Conservation (phyloP, 495 filamentous ascomycete species). For the Neurospora sp. region DNA sequence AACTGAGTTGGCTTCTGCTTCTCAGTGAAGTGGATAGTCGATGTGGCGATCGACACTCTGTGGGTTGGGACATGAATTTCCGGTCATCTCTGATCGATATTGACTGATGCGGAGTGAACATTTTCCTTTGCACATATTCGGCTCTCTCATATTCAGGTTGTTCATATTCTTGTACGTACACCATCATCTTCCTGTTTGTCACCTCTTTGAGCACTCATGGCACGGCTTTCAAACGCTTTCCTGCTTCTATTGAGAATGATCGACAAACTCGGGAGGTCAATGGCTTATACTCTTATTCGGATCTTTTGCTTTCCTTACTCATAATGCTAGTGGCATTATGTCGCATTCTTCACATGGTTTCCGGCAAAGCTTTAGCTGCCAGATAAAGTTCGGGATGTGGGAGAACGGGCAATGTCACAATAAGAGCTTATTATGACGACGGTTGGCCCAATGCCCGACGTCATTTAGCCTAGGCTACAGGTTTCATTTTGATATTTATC, state of each 20-base stretch:
- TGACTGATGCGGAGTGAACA: not conserved
- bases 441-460: not conserved
- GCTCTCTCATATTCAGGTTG: not conserved
- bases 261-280: not conserved
- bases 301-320: not conserved
- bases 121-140: not conserved
- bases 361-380: not conserved
- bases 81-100: not conserved
- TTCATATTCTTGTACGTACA: not conserved
- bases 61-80: not conserved
- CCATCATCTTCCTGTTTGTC: not conserved
- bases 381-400: not conserved
- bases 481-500: not conserved
- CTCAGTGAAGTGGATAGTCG: not conserved
- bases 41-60: not conserved
- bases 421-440: not conserved
- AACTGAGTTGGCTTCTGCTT: constrained; percentile 6
- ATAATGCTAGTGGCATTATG: not conserved
- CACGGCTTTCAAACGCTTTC: not conserved
- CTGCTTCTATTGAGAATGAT: not conserved
- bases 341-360: not conserved
- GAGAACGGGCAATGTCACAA: not conserved
- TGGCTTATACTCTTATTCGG: not conserved
- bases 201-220: not conserved
- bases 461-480: not conserved